Conservation (phyloP, 2,329 filamentous ascomycete species). For the Tolypocladium sp. region DNA sequence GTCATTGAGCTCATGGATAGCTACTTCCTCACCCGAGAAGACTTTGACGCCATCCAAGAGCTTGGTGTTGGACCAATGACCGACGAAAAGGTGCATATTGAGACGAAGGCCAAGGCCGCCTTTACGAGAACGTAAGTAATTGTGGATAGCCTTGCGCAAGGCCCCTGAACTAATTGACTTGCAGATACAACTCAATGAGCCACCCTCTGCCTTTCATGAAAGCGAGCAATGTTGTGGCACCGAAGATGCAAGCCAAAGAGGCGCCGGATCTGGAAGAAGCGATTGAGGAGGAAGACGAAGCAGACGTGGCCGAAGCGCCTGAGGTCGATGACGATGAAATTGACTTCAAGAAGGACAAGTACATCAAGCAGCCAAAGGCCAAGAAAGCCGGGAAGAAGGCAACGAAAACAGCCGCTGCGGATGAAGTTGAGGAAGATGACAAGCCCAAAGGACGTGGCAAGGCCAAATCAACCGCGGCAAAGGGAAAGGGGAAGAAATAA, state of each 20-base stretch:
- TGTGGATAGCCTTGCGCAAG: neutral
- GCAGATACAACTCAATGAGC: constrained; percentile 72
- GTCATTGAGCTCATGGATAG: constrained; percentile 95
- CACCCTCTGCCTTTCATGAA: constrained; percentile 97
- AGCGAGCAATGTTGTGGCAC: constrained; percentile 64
- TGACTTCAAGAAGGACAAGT: constrained; percentile 92
- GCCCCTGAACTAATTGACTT: neutral
- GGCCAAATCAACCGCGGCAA: constrained; percentile 16
- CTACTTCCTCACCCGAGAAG: constrained; percentile 90
- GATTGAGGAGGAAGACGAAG: constrained; percentile 82
- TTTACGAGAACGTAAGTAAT: constrained; percentile 76
- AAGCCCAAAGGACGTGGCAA: constrained; percentile 40
- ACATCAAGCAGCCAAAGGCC: constrained; percentile 82
- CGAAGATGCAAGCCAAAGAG: constrained; percentile 63
- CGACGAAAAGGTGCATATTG: constrained; percentile 66
- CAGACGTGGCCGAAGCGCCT: constrained; percentile 46
- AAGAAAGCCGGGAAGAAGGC: constrained; percentile 41
- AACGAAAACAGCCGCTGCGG: constrained; percentile 38
- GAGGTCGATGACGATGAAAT: constrained; percentile 63
- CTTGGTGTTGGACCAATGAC: constrained; percentile 80
- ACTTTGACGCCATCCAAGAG: constrained; percentile 88
- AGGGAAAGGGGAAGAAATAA: constrained; percentile 35
- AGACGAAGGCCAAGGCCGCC: constrained; percentile 74
- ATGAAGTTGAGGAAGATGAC: constrained; percentile 34
- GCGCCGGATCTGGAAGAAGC: constrained; percentile 93